Percentiles rank a stretch among this genome's conserved stretches.
phyloP scores from a whole-genome alignment of 1,284 basidiomycete species.

The Trametes polyzona region DNA sequence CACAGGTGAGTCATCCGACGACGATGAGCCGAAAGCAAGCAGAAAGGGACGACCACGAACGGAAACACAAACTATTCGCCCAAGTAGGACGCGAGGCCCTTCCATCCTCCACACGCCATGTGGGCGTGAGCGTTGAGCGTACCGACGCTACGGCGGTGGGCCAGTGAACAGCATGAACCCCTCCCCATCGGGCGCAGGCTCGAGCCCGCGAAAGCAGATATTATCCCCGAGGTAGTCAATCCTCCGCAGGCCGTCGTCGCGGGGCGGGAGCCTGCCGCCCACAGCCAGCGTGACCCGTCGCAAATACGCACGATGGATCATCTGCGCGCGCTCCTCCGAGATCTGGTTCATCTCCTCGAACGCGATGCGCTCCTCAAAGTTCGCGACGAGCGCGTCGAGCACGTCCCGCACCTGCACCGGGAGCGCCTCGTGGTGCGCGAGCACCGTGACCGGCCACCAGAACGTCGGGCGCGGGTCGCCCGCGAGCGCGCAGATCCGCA shows the following conservation, averaged over 20 bases:
- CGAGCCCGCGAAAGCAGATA: constrained; percentile 56
- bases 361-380: constrained; percentile 49
- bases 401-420: constrained; percentile 55
- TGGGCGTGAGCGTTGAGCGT: too few relatives aligned
- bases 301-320: constrained; percentile 31
- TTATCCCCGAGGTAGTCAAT: constrained; percentile 56
- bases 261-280: constrained; percentile 11
- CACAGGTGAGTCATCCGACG: too few relatives aligned
- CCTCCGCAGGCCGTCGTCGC: constrained; percentile 46
- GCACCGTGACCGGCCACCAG: constrained; percentile 57
- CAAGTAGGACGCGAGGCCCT: neutral
- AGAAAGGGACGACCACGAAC: constrained; percentile 1
- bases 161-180: constrained; percentile 59
- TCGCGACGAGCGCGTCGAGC: constrained; percentile 46
- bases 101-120: neutral
- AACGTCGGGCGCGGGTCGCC: constrained; percentile 50
- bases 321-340: constrained; percentile 35
- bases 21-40: neutral
- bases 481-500: constrained; percentile 55
- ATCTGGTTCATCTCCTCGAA: constrained; percentile 42
- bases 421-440: constrained; percentile 38
- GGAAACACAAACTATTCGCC: constrained; percentile 10
- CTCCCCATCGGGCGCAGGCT: constrained; percentile 49
- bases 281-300: constrained; percentile 31
- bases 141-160: constrained; percentile 28